These are phyloP conservation scores for Blastobotrys serpentis DNA, from an alignment of 1,139 yeast genomes.

Conservation along the genomic window DNA sequence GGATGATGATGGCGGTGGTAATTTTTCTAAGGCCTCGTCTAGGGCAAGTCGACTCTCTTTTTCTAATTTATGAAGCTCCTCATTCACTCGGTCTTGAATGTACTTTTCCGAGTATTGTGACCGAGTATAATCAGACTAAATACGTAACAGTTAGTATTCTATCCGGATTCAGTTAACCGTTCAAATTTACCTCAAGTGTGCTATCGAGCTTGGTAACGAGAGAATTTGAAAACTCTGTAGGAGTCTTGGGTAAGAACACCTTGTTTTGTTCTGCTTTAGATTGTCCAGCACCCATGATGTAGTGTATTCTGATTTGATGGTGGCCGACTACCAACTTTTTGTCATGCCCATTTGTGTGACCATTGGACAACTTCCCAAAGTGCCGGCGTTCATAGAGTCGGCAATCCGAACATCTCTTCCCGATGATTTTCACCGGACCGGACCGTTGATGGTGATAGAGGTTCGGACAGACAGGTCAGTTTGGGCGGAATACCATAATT, in stretches of 20 bases:
- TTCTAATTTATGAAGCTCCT: slow-evolving; percentile 63
- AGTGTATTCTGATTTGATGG: neutral
- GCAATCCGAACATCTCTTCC: no score
- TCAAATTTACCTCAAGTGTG: slow-evolving; percentile 55
- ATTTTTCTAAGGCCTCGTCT: slow-evolving; percentile 41
- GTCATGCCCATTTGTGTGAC: no score
- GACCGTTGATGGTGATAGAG: no score
- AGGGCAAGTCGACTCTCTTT: slow-evolving; percentile 57
- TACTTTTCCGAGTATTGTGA: slow-evolving; percentile 75
- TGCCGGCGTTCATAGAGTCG: no score
- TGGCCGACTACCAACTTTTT: no score
- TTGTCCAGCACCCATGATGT: slow-evolving; percentile 15
- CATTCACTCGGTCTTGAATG: slow-evolving; percentile 72
- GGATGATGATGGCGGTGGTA: slow-evolving; percentile 31
- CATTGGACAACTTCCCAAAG: no score
- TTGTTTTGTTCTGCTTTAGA: slow-evolving; percentile 22
- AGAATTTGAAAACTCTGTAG: slow-evolving; percentile 70
- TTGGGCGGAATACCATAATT: no score
- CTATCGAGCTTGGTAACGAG: slow-evolving; percentile 70
- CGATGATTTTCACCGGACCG: no score
- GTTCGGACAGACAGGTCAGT: no score
- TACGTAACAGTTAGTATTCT: no score
- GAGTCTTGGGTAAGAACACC: slow-evolving; percentile 55
- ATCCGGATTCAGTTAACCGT: neutral
- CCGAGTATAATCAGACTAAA: slow-evolving; percentile 75